phyloP scores from a whole-genome alignment of 2,329 filamentous ascomycete genomes.

The Colletotrichum lentis region DNA sequence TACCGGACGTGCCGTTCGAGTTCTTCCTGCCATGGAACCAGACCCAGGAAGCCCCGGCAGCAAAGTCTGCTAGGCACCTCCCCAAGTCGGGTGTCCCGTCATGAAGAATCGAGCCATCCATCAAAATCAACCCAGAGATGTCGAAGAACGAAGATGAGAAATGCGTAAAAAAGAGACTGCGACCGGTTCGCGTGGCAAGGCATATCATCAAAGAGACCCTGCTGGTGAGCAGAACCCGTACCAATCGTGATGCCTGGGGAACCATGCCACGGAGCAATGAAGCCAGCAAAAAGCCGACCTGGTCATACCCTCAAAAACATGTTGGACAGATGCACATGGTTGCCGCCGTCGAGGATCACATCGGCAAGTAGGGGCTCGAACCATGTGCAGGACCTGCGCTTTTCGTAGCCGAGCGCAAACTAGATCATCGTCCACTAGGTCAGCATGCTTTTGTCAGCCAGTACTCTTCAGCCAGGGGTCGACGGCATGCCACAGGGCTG shows the following conservation, averaged over 20 bases:
- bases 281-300: conserved; percentile 29
- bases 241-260: conserved; percentile 36
- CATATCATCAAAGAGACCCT: conserved; percentile 35
- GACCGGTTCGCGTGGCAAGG: conserved; percentile 50
- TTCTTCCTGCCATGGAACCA: conserved; percentile 31
- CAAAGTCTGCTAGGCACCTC: background rate
- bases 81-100: conserved; percentile 40
- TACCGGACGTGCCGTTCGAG: conserved; percentile 53
- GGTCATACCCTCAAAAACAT: conserved; percentile 39
- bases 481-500: conserved; percentile 54
- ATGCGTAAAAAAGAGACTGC: conserved; percentile 45
- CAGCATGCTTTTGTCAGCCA: conserved; percentile 78
- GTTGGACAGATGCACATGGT: conserved; percentile 39
- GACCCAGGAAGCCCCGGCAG: background rate
- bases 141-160: conserved; percentile 56
- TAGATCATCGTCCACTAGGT: conserved; percentile 83
- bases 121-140: conserved; percentile 41
- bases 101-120: conserved; percentile 48
- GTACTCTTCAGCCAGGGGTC: conserved; percentile 77
- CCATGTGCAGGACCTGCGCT: conserved; percentile 62
- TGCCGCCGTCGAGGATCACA: conserved; percentile 49
- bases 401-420: conserved; percentile 84
- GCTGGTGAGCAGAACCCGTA: conserved; percentile 37
- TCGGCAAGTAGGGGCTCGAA: conserved; percentile 53
- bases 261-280: conserved; percentile 34